phyloP scores from a whole-genome alignment of 495 filamentous ascomycete genomes.

The Melanomma pulvis-pyrius region DNA sequence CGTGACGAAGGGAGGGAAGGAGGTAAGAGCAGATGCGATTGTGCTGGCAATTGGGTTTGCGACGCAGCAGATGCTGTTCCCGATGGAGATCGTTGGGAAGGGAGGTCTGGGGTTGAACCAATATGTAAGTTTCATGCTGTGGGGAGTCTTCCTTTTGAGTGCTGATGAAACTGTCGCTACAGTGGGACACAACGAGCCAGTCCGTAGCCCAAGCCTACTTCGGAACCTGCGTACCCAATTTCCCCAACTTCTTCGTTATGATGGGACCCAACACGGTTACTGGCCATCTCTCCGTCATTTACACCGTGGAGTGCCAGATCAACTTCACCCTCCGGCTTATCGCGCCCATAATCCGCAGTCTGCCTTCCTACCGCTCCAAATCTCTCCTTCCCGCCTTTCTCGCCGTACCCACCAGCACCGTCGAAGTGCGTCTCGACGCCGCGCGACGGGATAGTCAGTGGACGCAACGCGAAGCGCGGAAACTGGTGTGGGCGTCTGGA shows the following conservation, averaged over 20 bases:
- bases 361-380: conserved; percentile 21
- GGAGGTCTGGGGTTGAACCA: conserved; percentile 38
- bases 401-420: conserved; percentile 14
- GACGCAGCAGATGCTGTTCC: conserved; percentile 41
- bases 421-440: conserved; percentile 35
- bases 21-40: conserved; percentile 41
- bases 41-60: conserved; percentile 43
- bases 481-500: conserved; percentile 40
- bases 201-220: conserved; percentile 41
- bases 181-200: conserved; percentile 39
- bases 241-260: conserved; percentile 45
- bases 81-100: conserved; percentile 39
- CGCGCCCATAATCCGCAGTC: conserved; percentile 34
- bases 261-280: conserved; percentile 45
- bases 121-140: conserved; percentile 20
- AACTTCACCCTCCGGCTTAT: conserved; percentile 42
- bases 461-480: conserved; percentile 33
- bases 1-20: conserved; percentile 27
- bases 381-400: conserved; percentile 13
- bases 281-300: conserved; percentile 44
- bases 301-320: conserved; percentile 46
- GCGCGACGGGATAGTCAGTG: conserved; percentile 29
- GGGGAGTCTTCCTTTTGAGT: not conserved
- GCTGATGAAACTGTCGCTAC: not conserved
- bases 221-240: conserved; percentile 40